phyloP scores from a whole-genome alignment of 139 green algal species.

The Volvox africanus region DNA sequence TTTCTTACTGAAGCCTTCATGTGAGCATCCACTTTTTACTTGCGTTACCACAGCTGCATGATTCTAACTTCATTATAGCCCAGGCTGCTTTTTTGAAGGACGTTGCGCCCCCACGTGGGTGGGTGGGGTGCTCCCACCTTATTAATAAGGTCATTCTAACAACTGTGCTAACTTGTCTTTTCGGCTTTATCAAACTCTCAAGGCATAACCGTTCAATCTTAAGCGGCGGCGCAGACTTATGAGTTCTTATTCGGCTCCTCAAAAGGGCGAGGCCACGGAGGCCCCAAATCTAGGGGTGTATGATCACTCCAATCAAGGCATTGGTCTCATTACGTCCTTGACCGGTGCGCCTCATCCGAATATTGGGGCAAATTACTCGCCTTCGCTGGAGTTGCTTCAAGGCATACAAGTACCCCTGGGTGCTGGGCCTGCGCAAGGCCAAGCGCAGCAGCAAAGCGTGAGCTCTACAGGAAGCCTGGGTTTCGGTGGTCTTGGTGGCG shows the following conservation, averaged over 20 bases:
- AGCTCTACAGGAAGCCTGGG: background rate
- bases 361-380: background rate
- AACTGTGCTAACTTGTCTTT: too few relatives aligned
- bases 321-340: constrained; percentile 20
- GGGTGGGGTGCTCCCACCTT: too few relatives aligned
- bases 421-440: background rate
- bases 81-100: too few relatives aligned
- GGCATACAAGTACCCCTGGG: background rate
- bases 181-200: background rate
- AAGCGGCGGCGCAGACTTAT: constrained; percentile 2
- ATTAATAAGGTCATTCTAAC: too few relatives aligned
- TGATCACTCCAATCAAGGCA: constrained; percentile 5
- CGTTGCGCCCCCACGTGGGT: too few relatives aligned
- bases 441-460: constrained; percentile 9
- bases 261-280: constrained; percentile 24
- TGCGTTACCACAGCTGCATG: too few relatives aligned
- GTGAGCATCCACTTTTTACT: too few relatives aligned
- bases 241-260: background rate
- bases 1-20: too few relatives aligned
- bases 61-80: too few relatives aligned
- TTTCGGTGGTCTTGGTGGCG: background rate
- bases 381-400: constrained; percentile 22
- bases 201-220: background rate
- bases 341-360: background rate
- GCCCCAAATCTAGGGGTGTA: constrained; percentile 17